Conservation (phyloP, 768 basidiomycete genomes). For the Amanita thiersii region DNA sequence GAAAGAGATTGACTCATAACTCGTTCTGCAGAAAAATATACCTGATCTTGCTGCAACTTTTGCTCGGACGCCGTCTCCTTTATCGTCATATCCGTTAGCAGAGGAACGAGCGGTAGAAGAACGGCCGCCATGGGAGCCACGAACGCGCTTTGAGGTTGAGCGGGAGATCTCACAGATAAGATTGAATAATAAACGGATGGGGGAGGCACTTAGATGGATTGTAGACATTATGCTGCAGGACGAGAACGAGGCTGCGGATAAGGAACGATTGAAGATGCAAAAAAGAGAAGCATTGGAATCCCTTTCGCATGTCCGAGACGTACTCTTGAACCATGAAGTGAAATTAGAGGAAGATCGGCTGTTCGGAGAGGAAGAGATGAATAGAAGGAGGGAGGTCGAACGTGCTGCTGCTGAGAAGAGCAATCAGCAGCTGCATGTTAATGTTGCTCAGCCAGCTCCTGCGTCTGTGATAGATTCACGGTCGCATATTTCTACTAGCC, state of each 20-base stretch:
- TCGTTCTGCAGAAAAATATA: constrained; percentile 58
- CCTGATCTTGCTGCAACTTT: constrained; percentile 75
- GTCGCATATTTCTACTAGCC: constrained; percentile 13
- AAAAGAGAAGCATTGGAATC: constrained; percentile 66
- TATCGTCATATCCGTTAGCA: constrained; percentile 51
- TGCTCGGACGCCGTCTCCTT: constrained; percentile 40
- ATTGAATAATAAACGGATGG: constrained; percentile 53
- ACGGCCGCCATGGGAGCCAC: constrained; percentile 62
- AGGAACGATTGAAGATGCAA: constrained; percentile 30
- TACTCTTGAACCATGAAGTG: constrained; percentile 45
- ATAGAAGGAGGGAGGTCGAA: constrained; percentile 23
- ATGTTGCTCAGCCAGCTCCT: constrained; percentile 26
- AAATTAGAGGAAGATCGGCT: constrained; percentile 63
- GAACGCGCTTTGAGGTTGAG: constrained; percentile 63
- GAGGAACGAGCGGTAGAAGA: constrained; percentile 53
- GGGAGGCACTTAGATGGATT: constrained; percentile 66
- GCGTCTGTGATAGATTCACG: constrained; percentile 31
- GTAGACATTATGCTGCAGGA: constrained; percentile 63
- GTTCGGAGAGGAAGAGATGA: constrained; percentile 43
- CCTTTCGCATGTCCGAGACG: constrained; percentile 69
- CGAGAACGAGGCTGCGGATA: constrained; percentile 32
- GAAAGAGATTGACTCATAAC: constrained; percentile 10
- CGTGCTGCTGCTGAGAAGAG: constrained; percentile 12
- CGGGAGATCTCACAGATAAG: constrained; percentile 48
- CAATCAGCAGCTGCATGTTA: constrained; percentile 13